A percentile compares a stretch with the other conserved stretches of the same genome.
Evolutionary conservation across 2,329 filamentous ascomycete species (phyloP).

Genomic region (Pseudogymnoascus sp.): DNA sequence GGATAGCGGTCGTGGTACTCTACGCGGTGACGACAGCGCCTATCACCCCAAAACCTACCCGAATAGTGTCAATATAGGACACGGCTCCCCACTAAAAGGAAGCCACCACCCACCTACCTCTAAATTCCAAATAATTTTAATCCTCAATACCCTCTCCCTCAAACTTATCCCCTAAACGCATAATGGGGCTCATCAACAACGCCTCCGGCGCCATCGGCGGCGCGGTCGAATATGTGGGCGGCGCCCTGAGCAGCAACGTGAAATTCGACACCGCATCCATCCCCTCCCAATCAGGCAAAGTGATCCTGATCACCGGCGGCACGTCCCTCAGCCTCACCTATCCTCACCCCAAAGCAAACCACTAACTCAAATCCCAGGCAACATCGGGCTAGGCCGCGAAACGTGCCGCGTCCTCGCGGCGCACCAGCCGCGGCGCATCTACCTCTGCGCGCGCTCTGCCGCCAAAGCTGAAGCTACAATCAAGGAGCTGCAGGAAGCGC

Average conservation of each 20-base stretch:
- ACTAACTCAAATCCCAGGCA: conserved; percentile 25
- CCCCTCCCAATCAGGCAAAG: conserved; percentile 32
- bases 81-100: neutral
- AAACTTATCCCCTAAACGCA: neutral
- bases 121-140: conserved; percentile 8
- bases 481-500: conserved; percentile 10
- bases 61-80: neutral
- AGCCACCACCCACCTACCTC: neutral
- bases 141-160: neutral
- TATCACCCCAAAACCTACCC: neutral
- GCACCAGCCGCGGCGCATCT: conserved; percentile 33
- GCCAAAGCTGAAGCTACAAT: conserved; percentile 28
- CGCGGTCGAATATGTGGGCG: neutral
- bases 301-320: conserved; percentile 40
- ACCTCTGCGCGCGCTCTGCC: conserved; percentile 31
- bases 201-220: neutral
- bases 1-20: neutral
- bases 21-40: neutral
- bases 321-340: conserved; percentile 12
- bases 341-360: neutral
- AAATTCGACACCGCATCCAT: conserved; percentile 31
- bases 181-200: conserved; percentile 3
- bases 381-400: conserved; percentile 39
- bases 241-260: neutral
- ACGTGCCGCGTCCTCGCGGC: conserved; percentile 33